phyloP scores from a whole-genome alignment of 1,284 basidiomycete species.

The Athelia sp. region DNA sequence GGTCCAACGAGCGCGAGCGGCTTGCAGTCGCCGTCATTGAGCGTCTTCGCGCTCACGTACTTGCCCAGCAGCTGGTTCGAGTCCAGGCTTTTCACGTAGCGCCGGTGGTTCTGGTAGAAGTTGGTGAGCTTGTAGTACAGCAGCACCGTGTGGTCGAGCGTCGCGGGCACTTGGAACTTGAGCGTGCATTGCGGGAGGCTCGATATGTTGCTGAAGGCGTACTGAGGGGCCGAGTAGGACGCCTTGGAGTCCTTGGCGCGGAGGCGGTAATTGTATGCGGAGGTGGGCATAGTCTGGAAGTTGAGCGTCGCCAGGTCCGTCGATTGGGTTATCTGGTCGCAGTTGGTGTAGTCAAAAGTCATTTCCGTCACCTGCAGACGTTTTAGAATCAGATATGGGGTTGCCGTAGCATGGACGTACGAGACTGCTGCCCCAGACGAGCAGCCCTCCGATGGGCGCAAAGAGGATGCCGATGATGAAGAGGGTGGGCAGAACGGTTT shows the following conservation, averaged over 20 bases:
- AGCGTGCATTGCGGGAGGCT: slow-evolving; percentile 65
- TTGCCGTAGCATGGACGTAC: slow-evolving; percentile 28
- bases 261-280: slow-evolving; percentile 69
- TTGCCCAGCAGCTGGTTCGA: slow-evolving; percentile 84
- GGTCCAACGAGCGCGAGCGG: slow-evolving; percentile 54
- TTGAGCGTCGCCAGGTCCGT: slow-evolving; percentile 26
- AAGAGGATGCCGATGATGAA: slow-evolving; percentile 95
- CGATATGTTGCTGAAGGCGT: slow-evolving; percentile 53
- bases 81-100: slow-evolving; percentile 93
- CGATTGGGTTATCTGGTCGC: slow-evolving; percentile 57
- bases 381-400: neutral
- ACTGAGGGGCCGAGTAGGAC: slow-evolving; percentile 49
- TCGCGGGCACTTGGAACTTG: slow-evolving; percentile 78
- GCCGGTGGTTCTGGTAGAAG: slow-evolving; percentile 97
- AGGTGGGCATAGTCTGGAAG: slow-evolving; percentile 59
- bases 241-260: slow-evolving; percentile 51
- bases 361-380: slow-evolving; percentile 83
- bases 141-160: slow-evolving; percentile 76
- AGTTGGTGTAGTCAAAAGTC: slow-evolving; percentile 93
- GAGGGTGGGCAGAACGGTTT: slow-evolving; percentile 93
- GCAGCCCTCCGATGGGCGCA: slow-evolving; percentile 91
- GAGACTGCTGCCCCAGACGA: slow-evolving; percentile 83
- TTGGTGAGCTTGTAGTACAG: slow-evolving; percentile 97
- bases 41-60: slow-evolving; percentile 40
- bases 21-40: slow-evolving; percentile 83